These are phyloP conservation scores for Marasmius tenuissimus DNA, from an alignment of 1,284 basidiomycete genomes.

Conservation along the genomic window DNA sequence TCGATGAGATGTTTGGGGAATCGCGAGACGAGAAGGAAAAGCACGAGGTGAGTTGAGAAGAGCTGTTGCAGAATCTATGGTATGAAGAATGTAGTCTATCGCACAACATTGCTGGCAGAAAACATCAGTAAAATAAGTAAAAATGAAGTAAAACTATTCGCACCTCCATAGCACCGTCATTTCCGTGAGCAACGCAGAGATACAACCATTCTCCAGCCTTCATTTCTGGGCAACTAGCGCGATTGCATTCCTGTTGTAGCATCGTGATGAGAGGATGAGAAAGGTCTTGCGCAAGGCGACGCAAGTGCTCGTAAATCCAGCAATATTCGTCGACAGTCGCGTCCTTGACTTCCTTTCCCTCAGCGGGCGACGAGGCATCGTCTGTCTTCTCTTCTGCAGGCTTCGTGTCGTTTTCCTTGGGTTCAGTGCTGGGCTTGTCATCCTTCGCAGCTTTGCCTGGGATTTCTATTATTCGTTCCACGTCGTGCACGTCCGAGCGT, in stretches of 20 bases:
- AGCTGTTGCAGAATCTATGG: constrained; percentile 90
- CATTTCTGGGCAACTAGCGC: constrained; percentile 90
- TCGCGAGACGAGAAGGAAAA: constrained; percentile 87
- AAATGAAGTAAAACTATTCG: constrained; percentile 17
- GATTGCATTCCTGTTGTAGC: constrained; percentile 83
- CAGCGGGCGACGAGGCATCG: constrained; percentile 36
- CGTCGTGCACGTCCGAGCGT: constrained; percentile 83
- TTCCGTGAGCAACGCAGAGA: constrained; percentile 91
- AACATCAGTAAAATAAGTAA: constrained; percentile 9
- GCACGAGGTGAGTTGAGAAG: constrained; percentile 90
- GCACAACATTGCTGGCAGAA: constrained; percentile 83
- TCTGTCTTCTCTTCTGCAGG: constrained; percentile 35
- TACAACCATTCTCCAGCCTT: constrained; percentile 97
- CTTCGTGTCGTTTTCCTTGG: constrained; percentile 38
- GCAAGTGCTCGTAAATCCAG: constrained; percentile 95
- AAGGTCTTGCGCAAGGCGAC: constrained; percentile 90
- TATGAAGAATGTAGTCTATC: constrained; percentile 96
- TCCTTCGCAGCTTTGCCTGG: constrained; percentile 50
- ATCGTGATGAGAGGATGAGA: constrained; percentile 87
- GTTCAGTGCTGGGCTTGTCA: constrained; percentile 24
- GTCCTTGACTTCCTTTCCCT: constrained; percentile 44
- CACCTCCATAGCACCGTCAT: constrained; percentile 77
- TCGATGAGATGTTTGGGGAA: constrained; percentile 78
- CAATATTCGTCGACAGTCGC: constrained; percentile 75
- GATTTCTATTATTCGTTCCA: constrained; percentile 77